These are phyloP conservation scores for Aspergillus tamarii DNA, from an alignment of 2,329 filamentous ascomycete species.

Conservation along the genomic window DNA sequence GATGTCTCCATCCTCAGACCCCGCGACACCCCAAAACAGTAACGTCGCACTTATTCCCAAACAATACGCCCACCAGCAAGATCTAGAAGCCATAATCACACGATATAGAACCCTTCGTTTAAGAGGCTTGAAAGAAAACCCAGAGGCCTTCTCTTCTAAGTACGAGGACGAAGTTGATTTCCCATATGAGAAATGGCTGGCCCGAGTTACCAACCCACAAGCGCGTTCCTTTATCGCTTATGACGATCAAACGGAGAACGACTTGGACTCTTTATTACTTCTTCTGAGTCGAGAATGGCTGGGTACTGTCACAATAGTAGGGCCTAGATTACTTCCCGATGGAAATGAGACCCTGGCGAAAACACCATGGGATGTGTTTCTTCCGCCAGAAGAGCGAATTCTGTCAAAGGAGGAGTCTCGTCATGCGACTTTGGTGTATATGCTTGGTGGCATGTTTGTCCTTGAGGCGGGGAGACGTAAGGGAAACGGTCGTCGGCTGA, in stretches of 20 bases:
- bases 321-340: not conserved
- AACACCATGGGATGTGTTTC: constrained; percentile 7
- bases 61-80: not conserved
- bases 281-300: constrained; percentile 7
- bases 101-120: constrained; percentile 8
- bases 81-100: constrained; percentile 3
- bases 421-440: not conserved
- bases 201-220: constrained; percentile 4
- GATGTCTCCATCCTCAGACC: not conserved
- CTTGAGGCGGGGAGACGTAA: not conserved
- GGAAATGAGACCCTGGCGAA: not conserved
- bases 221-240: constrained; percentile 3
- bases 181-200: constrained; percentile 4
- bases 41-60: constrained; percentile 1
- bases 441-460: constrained; percentile 10
- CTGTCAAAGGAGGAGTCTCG: too few relatives aligned
- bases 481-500: constrained; percentile 3
- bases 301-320: constrained; percentile 3
- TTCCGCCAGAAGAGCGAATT: not conserved
- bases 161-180: constrained; percentile 11
- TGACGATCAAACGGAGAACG: too few relatives aligned
- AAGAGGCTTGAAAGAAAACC: constrained; percentile 8
- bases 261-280: not conserved
- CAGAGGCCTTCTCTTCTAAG: constrained; percentile 4
- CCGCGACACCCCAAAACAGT: not conserved